phyloP scores from a whole-genome alignment of 768 basidiomycete species.

The Boletus rubroflammeus region DNA sequence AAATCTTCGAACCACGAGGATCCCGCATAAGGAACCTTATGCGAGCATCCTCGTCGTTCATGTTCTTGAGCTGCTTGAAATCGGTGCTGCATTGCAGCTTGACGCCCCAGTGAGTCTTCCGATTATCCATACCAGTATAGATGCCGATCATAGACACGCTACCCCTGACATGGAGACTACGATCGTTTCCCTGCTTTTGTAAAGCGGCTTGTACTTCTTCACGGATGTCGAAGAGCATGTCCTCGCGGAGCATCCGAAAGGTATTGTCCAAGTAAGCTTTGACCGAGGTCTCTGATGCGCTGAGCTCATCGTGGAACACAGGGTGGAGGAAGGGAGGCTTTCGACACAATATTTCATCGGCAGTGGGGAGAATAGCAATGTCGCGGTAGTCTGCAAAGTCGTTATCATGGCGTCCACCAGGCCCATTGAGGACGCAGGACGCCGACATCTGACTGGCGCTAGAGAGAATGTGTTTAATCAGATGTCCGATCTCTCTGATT shows the following conservation, averaged over 20 bases:
- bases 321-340: constrained; percentile 49
- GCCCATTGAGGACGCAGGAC: constrained; percentile 24
- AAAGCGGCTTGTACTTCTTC: constrained; percentile 46
- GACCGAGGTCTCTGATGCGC: constrained; percentile 29
- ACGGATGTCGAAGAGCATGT: constrained; percentile 54
- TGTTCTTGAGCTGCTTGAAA: constrained; percentile 32
- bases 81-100: constrained; percentile 34
- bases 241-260: constrained; percentile 61
- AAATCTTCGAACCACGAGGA: constrained; percentile 28
- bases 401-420: constrained; percentile 70
- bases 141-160: constrained; percentile 38
- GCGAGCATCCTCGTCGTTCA: constrained; percentile 29
- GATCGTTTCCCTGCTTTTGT: constrained; percentile 35
- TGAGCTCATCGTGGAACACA: constrained; percentile 20
- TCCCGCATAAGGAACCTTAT: constrained; percentile 35
- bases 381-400: constrained; percentile 55
- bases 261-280: constrained; percentile 58
- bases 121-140: constrained; percentile 25
- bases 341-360: constrained; percentile 48
- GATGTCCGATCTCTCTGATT: constrained; percentile 33
- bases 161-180: constrained; percentile 32
- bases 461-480: constrained; percentile 39
- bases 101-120: constrained; percentile 40
- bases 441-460: constrained; percentile 15
- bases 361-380: constrained; percentile 61